Conservation (phyloP, 345 rosid species). For the Lepidium sativum region DNA sequence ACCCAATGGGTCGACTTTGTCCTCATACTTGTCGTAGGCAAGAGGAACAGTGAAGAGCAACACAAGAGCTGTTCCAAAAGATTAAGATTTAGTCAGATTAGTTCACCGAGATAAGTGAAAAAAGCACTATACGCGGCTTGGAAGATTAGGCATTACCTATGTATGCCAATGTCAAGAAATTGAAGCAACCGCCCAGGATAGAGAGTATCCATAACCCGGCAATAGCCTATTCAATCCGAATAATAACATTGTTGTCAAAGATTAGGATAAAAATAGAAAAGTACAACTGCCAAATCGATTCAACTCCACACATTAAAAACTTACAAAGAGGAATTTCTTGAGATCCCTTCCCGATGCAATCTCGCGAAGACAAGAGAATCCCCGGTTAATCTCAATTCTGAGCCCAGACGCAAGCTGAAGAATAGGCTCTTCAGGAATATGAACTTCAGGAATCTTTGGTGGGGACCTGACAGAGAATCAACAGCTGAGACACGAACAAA, state of each 20-base stretch:
- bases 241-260: not conserved
- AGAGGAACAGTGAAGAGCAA: slow-evolving; percentile 61
- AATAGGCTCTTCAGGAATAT: slow-evolving; percentile 72
- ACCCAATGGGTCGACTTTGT: slow-evolving; percentile 62
- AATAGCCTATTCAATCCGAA: slow-evolving; percentile 42
- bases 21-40: slow-evolving; percentile 78
- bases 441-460: slow-evolving; percentile 69
- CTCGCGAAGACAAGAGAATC: slow-evolving; percentile 50
- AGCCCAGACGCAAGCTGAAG: slow-evolving; percentile 62
- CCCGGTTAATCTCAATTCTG: slow-evolving; percentile 64
- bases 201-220: slow-evolving; percentile 70
- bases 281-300: not conserved
- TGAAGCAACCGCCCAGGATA: slow-evolving; percentile 56
- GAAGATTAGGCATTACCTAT: slow-evolving; percentile 38
- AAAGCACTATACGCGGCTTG: not conserved
- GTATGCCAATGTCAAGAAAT: slow-evolving; percentile 68
- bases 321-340: slow-evolving; percentile 83
- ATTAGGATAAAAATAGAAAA: not conserved
- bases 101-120: not conserved
- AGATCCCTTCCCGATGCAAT: slow-evolving; percentile 94
- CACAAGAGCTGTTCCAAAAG: slow-evolving; percentile 46
- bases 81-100: not conserved
- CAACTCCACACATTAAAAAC: not conserved
- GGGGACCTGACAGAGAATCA: slow-evolving; percentile 40
- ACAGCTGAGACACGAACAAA: slow-evolving; percentile 9